Percentiles rank a stretch among this genome's conserved stretches.
Conservation (phyloP, 2,329 filamentous ascomycete species). For the Calonectria multiphialidica region DNA sequence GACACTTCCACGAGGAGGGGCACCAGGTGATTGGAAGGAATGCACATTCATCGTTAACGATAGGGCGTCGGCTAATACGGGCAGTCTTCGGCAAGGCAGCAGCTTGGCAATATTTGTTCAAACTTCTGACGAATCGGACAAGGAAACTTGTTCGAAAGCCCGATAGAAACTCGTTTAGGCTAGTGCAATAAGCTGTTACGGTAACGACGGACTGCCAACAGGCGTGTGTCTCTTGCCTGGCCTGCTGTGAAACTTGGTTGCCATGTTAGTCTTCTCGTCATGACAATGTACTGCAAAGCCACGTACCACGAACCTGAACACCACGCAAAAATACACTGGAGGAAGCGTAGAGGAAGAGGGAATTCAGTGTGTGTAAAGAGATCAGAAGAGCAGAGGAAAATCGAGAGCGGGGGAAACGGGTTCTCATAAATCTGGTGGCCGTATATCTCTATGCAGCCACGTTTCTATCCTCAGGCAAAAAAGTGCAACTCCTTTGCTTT, state of each 20-base stretch:
- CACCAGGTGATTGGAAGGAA: too few species aligned
- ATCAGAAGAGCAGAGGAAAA: neutral
- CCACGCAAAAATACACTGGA: neutral
- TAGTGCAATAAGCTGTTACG: neutral
- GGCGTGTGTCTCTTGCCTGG: neutral
- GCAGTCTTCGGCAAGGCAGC: neutral
- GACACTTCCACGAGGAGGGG: too few species aligned
- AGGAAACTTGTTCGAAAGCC: neutral
- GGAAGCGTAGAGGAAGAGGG: neutral
- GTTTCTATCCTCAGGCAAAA: neutral
- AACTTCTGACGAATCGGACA: neutral
- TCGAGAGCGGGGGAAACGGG: neutral
- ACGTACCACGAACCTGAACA: neutral
- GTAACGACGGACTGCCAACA: neutral
- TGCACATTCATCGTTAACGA: neutral
- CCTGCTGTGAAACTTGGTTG: neutral
- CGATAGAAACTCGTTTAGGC: neutral
- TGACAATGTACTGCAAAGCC: neutral
- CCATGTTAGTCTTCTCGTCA: neutral
- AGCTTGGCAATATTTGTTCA: neutral
- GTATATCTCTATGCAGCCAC: neutral
- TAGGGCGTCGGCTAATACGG: neutral
- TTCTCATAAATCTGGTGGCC: neutral
- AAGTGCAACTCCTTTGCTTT: neutral
- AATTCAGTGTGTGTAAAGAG: too few species aligned